phyloP scores from a whole-genome alignment of 1,284 basidiomycete species.

The Rhodotorula sp. region DNA sequence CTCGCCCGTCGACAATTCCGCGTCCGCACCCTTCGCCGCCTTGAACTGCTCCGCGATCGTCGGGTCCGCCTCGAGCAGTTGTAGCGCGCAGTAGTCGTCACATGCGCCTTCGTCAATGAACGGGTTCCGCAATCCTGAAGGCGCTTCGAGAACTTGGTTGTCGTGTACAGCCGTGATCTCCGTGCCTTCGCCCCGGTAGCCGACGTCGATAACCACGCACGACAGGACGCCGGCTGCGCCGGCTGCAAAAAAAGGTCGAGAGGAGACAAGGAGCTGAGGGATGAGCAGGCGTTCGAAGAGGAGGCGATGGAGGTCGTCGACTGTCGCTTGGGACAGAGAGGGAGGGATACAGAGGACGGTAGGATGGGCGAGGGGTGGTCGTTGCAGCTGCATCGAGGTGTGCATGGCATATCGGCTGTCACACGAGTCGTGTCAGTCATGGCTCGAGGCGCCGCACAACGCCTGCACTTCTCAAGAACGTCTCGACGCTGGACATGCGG shows the following conservation, averaged over 20 bases:
- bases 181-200: conserved; percentile 60
- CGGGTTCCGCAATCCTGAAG: conserved; percentile 56
- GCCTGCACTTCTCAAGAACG: background rate
- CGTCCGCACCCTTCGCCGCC: background rate
- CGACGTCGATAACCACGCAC: conserved; percentile 79
- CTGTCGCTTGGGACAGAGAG: conserved; percentile 67
- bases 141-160: conserved; percentile 63
- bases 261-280: conserved; percentile 76
- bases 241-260: conserved; percentile 67
- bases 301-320: conserved; percentile 75
- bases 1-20: conserved; percentile 14
- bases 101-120: conserved; percentile 71
- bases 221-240: conserved; percentile 73
- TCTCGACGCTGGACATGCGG: background rate
- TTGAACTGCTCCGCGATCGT: conserved; percentile 7
- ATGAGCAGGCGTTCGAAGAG: conserved; percentile 97
- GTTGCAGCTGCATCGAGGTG: conserved; percentile 68
- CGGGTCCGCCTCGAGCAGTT: conserved; percentile 46
- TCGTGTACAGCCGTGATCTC: conserved; percentile 80
- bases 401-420: conserved; percentile 83
- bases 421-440: conserved; percentile 1
- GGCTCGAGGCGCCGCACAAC: background rate
- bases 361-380: conserved; percentile 82
- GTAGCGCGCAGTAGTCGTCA: conserved; percentile 67
- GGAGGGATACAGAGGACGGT: conserved; percentile 70